A percentile compares a stretch with the other conserved stretches of the same genome.
These are phyloP conservation scores for Pestalotiopsis sp. DNA, from an alignment of 2,329 filamentous ascomycete species.

Conservation along the genomic window DNA sequence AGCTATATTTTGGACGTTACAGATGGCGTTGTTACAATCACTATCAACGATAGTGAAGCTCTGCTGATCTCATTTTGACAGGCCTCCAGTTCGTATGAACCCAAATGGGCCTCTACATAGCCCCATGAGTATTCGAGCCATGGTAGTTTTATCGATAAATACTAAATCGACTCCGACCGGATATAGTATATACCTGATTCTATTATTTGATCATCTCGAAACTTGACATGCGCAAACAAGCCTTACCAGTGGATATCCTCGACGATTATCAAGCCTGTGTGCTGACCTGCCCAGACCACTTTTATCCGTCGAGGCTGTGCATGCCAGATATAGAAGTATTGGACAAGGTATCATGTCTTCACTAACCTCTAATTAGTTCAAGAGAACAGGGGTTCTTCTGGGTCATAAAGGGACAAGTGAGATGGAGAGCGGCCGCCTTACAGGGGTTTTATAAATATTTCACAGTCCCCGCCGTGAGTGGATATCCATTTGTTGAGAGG, in stretches of 20 bases:
- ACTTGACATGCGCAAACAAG: too few relatives aligned
- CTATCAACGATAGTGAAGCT: conserved; percentile 29
- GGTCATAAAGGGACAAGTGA: not conserved
- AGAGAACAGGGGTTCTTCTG: too few relatives aligned
- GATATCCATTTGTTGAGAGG: not conserved
- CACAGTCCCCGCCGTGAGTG: not conserved
- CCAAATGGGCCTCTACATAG: not conserved
- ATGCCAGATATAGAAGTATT: too few relatives aligned
- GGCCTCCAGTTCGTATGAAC: too few relatives aligned
- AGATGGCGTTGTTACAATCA: conserved; percentile 24
- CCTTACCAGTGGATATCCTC: too few relatives aligned
- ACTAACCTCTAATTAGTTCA: too few relatives aligned
- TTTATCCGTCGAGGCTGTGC: too few relatives aligned
- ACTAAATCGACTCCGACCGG: not conserved
- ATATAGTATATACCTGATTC: too few relatives aligned
- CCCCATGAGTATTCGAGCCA: not conserved
- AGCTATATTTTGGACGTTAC: conserved; percentile 25
- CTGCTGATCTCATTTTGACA: conserved; percentile 25
- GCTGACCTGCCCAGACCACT: too few relatives aligned
- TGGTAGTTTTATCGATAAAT: not conserved
- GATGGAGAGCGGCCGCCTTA: not conserved
- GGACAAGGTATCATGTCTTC: too few relatives aligned
- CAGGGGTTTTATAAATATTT: not conserved
- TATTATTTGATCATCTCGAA: too few relatives aligned
- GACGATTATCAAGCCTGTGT: too few relatives aligned